These are phyloP conservation scores for Fusarium agapanthi DNA, from an alignment of 2,329 filamentous ascomycete species.

Conservation along the genomic window DNA sequence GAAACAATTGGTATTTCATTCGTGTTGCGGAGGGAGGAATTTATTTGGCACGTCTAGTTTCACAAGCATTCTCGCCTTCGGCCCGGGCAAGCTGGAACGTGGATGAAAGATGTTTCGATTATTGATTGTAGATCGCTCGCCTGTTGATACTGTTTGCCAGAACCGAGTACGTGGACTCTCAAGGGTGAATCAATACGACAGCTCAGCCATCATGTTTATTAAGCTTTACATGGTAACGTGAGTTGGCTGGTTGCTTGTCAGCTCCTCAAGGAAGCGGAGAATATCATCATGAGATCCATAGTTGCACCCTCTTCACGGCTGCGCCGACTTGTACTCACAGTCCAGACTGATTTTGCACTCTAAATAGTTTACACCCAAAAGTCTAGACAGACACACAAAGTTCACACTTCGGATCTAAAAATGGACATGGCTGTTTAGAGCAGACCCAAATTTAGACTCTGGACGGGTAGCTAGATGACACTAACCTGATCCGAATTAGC, in stretches of 20 bases:
- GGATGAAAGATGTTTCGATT: conserved; percentile 6
- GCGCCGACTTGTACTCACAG: conserved; percentile 25
- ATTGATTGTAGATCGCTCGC: not conserved
- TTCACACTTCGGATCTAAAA: conserved; percentile 18
- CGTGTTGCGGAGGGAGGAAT: conserved; percentile 14
- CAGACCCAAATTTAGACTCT: conserved; percentile 37
- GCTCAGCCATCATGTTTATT: not conserved
- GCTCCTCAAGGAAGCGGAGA: conserved; percentile 8
- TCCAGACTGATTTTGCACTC: conserved; percentile 10
- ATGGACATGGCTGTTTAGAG: conserved; percentile 27
- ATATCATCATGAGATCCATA: not conserved
- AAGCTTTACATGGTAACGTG: not conserved
- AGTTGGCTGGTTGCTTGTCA: not conserved
- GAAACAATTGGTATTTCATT: conserved; percentile 14
- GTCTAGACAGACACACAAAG: not conserved
- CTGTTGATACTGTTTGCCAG: not conserved
- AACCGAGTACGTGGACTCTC: conserved; percentile 9
- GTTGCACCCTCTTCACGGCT: not conserved
- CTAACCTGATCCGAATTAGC: conserved; percentile 11
- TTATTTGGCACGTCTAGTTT: not conserved
- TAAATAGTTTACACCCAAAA: conserved; percentile 6
- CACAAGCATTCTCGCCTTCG: not conserved
- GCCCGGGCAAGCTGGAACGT: conserved; percentile 15
- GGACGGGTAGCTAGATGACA: conserved; percentile 12
- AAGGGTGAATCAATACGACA: not conserved